phyloP scores from a whole-genome alignment of 805 yeast species.

The Kodamaea kaohsiungensis region DNA sequence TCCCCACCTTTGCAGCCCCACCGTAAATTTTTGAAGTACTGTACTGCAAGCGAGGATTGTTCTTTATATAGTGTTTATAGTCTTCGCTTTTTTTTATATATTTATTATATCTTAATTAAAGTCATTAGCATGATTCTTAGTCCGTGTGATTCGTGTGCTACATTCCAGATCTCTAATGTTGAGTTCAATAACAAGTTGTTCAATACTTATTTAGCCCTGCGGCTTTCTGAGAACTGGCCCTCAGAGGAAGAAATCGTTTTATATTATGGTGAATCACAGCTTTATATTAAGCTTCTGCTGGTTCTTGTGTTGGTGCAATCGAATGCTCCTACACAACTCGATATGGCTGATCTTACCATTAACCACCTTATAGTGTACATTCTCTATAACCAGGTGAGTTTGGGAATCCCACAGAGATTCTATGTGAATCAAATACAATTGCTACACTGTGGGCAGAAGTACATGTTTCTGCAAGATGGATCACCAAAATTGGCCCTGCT shows the following conservation, averaged over 20 bases:
- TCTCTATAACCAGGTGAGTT: conserved; percentile 14
- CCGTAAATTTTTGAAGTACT: background rate
- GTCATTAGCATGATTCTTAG: conserved; percentile 3
- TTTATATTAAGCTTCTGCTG: conserved; percentile 17
- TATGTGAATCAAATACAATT: conserved; percentile 21
- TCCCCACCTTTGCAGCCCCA: conserved; percentile 1
- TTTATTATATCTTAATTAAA: background rate
- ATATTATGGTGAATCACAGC: conserved; percentile 13
- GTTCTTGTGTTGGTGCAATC: conserved; percentile 18
- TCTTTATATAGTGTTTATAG: background rate
- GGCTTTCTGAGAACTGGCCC: conserved; percentile 3
- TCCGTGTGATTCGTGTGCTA: conserved; percentile 23
- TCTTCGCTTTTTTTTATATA: background rate
- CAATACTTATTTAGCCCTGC: conserved; percentile 10
- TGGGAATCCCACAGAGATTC: conserved; percentile 3
- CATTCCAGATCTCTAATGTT: conserved; percentile 11
- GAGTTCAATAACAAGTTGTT: conserved; percentile 12
- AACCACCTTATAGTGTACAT: conserved; percentile 23
- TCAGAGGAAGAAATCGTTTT: conserved; percentile 10
- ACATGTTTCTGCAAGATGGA: conserved; percentile 1
- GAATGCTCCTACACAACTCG: conserved; percentile 3
- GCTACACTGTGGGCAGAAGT: conserved; percentile 19
- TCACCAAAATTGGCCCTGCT: conserved; percentile 3
- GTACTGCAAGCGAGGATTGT: background rate
- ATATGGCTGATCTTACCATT: conserved; percentile 13